Evolutionary conservation across 2,329 filamentous ascomycete species (phyloP).

Genomic region (Botryotinia globosa): DNA sequence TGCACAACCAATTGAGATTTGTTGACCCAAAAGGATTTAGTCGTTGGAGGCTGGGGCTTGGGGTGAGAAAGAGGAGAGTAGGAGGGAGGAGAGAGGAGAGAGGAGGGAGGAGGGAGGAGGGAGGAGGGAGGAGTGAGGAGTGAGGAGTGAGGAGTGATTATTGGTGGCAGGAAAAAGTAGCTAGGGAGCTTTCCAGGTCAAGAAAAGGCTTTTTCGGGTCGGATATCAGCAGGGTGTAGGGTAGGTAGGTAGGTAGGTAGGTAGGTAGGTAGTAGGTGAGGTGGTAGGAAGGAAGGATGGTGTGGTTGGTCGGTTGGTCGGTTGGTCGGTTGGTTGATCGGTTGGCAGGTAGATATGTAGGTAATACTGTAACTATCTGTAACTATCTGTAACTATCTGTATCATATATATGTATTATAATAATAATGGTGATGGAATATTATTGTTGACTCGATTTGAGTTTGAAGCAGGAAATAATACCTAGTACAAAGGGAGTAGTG

Average conservation of each 20-base stretch:
- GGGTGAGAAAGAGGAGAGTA: not conserved
- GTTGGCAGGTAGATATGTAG: not conserved
- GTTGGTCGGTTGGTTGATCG: not conserved
- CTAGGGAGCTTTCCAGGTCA: not conserved
- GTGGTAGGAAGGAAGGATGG: not conserved
- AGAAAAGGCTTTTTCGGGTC: not conserved
- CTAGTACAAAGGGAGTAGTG: not conserved
- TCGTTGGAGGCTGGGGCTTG: not conserved
- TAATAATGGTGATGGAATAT: not conserved
- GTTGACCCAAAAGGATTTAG: constrained; percentile 1
- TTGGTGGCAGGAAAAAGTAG: constrained; percentile 11
- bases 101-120: constrained; percentile 6
- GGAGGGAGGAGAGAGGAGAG: too few species aligned
- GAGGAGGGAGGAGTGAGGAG: constrained; percentile 9
- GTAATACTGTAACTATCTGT: too few species aligned
- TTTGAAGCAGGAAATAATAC: not conserved
- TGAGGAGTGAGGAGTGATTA: not conserved
- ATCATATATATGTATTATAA: not conserved
- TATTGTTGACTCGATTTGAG: not conserved
- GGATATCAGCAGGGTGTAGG: not conserved
- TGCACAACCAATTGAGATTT: constrained; percentile 1
- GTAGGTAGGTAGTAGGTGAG: not conserved
- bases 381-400: too few species aligned
- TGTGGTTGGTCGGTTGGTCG: not conserved
- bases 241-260: not conserved